Evolutionary conservation across 2,329 filamentous ascomycete genomes (phyloP).

Genomic region (Aspergillus chevalieri): DNA sequence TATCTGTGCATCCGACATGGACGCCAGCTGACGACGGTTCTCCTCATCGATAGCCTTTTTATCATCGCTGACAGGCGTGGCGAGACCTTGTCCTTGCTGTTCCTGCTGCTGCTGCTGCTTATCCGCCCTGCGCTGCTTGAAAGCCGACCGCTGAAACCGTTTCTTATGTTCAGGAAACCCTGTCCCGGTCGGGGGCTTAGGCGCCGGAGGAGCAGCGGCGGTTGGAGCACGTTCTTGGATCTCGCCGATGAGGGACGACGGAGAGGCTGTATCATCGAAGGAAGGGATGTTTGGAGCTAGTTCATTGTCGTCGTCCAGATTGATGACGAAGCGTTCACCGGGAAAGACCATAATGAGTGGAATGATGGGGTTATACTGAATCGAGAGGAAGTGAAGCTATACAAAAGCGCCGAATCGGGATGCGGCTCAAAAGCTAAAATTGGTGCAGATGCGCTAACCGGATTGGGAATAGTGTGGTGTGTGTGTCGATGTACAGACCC

Average conservation of each 20-base stretch:
- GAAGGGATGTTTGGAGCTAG: conserved; percentile 27
- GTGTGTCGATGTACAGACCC: conserved; percentile 13
- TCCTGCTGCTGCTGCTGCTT: neutral
- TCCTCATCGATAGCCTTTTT: conserved; percentile 71
- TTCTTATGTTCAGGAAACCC: conserved; percentile 91
- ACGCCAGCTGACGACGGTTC: conserved; percentile 65
- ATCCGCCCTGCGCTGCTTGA: conserved; percentile 61
- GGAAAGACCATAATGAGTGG: conserved; percentile 42
- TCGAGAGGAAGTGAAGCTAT: conserved; percentile 1
- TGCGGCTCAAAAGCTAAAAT: conserved; percentile 38
- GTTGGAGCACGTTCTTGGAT: conserved; percentile 67
- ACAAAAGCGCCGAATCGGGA: conserved; percentile 21
- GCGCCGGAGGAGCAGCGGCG: conserved; percentile 34
- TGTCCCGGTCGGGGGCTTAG: conserved; percentile 60
- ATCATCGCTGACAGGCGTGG: conserved; percentile 45
- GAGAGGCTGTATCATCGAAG: conserved; percentile 12
- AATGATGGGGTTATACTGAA: neutral
- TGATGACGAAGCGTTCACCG: conserved; percentile 57
- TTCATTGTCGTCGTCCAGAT: conserved; percentile 51
- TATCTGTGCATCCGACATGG: conserved; percentile 79
- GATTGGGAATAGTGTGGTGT: conserved; percentile 14
- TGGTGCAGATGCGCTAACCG: conserved; percentile 17
- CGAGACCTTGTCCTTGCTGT: conserved; percentile 8
- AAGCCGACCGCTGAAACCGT: conserved; percentile 65
- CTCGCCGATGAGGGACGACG: conserved; percentile 57